phyloP scores from a whole-genome alignment of 208 protist genomes.

The Trypanosoma vivax region DNA sequence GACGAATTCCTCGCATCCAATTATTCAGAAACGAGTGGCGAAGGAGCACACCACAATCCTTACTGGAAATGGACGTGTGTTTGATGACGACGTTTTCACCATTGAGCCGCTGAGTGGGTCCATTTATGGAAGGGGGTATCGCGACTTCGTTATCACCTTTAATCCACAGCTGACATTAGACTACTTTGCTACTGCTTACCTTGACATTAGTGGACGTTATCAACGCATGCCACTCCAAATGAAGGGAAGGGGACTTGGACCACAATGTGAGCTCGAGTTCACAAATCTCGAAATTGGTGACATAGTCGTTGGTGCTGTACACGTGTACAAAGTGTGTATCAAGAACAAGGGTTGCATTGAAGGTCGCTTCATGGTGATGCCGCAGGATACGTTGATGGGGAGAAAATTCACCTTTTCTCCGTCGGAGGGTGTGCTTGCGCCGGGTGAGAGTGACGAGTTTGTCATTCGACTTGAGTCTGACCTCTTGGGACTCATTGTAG shows the following conservation, averaged over 20 bases:
- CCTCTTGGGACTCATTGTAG: conserved; percentile 82
- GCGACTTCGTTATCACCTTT: conserved; percentile 89
- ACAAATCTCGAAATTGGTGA: conserved; percentile 88
- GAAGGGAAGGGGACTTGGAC: conserved; percentile 77
- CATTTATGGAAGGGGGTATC: conserved; percentile 63
- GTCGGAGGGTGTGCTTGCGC: conserved; percentile 57
- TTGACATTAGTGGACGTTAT: conserved; percentile 69
- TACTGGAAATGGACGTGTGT: conserved; percentile 22
- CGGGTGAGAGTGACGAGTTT: conserved; percentile 55
- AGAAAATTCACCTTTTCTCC: conserved; percentile 85
- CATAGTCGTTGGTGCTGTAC: conserved; percentile 91
- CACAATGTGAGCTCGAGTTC: conserved; percentile 88
- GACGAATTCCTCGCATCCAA: conserved; percentile 3
- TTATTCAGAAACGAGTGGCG: conserved; percentile 12
- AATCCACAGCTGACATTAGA: conserved; percentile 75
- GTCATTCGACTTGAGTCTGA: conserved; percentile 78
- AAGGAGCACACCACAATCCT: conserved; percentile 8
- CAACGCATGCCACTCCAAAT: conserved; percentile 78
- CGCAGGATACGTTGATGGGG: conserved; percentile 46
- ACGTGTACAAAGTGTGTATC: conserved; percentile 88
- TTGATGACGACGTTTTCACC: conserved; percentile 82
- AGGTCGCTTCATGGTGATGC: conserved; percentile 78
- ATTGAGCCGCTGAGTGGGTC: conserved; percentile 82
- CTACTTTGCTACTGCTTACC: conserved; percentile 68
- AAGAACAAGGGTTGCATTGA: conserved; percentile 90